These are phyloP conservation scores for Citrus hindsii DNA, from an alignment of 345 rosid species.

Conservation along the genomic window DNA sequence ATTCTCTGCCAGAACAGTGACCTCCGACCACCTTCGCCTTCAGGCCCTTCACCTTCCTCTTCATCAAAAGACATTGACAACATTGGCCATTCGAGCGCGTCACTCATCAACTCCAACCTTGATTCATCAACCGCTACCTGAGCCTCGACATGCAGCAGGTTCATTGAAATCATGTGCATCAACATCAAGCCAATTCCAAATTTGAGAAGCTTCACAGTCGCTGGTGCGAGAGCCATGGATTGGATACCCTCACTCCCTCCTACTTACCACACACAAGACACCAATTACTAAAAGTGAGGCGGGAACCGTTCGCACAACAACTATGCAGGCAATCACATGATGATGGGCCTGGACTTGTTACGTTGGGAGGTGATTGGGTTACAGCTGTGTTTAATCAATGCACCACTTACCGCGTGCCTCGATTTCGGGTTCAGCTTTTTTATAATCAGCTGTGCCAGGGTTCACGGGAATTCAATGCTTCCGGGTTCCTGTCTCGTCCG, in stretches of 20 bases:
- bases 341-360: too few relatives aligned
- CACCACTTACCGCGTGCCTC: conserved; percentile 35
- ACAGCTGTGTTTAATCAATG: conserved; percentile 55
- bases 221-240: too few relatives aligned
- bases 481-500: background rate
- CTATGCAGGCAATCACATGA: too few relatives aligned
- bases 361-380: conserved; percentile 34
- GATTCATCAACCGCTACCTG: conserved; percentile 22
- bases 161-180: background rate
- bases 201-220: too few relatives aligned
- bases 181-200: background rate
- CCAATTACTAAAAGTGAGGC: too few relatives aligned
- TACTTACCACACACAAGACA: too few relatives aligned
- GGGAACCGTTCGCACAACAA: too few relatives aligned
- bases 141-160: too few relatives aligned
- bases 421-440: conserved; percentile 4
- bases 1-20: conserved; percentile 63
- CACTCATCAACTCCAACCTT: conserved; percentile 30
- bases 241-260: too few relatives aligned
- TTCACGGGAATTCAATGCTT: background rate
- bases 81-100: conserved; percentile 54
- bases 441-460: background rate
- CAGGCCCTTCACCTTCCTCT: conserved; percentile 17
- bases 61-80: conserved; percentile 29
- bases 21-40: conserved; percentile 38